phyloP scores from a whole-genome alignment of 2,329 filamentous ascomycete genomes.

The Cladosporium sp. region DNA sequence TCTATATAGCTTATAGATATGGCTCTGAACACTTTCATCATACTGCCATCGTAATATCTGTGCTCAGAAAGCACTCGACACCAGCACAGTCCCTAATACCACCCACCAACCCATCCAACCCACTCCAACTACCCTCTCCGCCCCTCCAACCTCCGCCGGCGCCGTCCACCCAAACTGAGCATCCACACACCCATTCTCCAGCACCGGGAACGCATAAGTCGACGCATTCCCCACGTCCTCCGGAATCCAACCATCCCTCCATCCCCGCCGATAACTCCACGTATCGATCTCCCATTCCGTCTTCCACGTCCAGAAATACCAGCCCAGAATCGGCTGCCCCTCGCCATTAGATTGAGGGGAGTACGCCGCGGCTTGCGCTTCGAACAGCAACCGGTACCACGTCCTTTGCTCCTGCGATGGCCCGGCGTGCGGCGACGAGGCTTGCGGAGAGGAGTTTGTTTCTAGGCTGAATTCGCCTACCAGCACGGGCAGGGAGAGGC shows the following conservation, averaged over 20 bases:
- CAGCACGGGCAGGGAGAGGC: constrained; percentile 9
- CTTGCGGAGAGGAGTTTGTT: constrained; percentile 15
- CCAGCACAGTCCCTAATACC: neutral
- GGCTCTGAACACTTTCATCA: too few relatives aligned
- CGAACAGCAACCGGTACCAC: constrained; percentile 20
- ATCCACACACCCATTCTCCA: constrained; percentile 8
- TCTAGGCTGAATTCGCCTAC: constrained; percentile 21
- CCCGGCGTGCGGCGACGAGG: constrained; percentile 9
- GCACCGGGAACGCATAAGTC: constrained; percentile 18
- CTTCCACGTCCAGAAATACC: constrained; percentile 23
- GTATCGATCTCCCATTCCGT: constrained; percentile 21
- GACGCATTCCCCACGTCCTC: constrained; percentile 15
- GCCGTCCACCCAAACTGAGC: constrained; percentile 1
- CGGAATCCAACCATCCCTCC: constrained; percentile 18
- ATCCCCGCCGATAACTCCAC: constrained; percentile 18
- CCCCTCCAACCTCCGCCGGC: neutral
- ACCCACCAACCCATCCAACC: neutral
- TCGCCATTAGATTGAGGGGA: constrained; percentile 8
- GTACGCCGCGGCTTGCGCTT: constrained; percentile 19
- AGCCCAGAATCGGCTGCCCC: constrained; percentile 14
- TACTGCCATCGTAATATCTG: too few relatives aligned
- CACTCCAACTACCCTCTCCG: neutral
- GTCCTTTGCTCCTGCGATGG: constrained; percentile 13
- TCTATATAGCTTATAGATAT: too few relatives aligned
- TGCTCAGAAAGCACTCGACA: too few relatives aligned